phyloP scores from a whole-genome alignment of 169 alveolate genomes.

The Theileria annulata region DNA sequence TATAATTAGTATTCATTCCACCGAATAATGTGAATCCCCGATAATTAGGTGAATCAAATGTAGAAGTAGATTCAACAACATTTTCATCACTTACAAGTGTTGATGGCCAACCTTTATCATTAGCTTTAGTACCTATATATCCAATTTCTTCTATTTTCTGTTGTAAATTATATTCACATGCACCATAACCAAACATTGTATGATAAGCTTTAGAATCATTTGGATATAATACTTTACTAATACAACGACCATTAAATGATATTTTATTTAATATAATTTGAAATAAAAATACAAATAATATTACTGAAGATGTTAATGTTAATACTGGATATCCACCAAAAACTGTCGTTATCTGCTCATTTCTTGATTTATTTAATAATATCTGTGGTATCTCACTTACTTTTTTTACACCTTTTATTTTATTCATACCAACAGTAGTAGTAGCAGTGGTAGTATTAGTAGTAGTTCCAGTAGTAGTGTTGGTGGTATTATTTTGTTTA shows the following conservation, averaged over 20 bases:
- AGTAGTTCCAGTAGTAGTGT: no score
- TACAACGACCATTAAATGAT: conserved; percentile 80
- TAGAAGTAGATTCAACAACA: conserved; percentile 48
- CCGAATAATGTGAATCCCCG: conserved; percentile 73
- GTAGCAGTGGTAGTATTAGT: no score
- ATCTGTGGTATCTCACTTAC: not conserved
- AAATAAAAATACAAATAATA: not conserved
- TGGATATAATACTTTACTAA: conserved; percentile 77
- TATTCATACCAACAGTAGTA: no score
- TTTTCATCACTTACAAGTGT: conserved; percentile 40
- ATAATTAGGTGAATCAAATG: conserved; percentile 73
- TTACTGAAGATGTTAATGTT: not conserved
- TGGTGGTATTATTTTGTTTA: no score
- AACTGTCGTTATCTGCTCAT: not conserved
- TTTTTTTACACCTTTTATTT: not conserved
- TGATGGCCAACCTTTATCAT: conserved; percentile 80
- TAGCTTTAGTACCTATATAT: conserved; percentile 66
- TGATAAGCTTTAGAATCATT: conserved; percentile 57
- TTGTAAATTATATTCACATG: conserved; percentile 80
- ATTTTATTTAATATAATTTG: conserved; percentile 69
- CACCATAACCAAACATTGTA: conserved; percentile 81
- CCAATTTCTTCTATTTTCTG: conserved; percentile 54
- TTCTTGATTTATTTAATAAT: not conserved
- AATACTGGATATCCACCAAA: not conserved
- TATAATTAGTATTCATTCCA: conserved; percentile 74